These are phyloP conservation scores for Ceratocystis colombiana DNA, from an alignment of 2,329 filamentous ascomycete species.

Conservation along the genomic window DNA sequence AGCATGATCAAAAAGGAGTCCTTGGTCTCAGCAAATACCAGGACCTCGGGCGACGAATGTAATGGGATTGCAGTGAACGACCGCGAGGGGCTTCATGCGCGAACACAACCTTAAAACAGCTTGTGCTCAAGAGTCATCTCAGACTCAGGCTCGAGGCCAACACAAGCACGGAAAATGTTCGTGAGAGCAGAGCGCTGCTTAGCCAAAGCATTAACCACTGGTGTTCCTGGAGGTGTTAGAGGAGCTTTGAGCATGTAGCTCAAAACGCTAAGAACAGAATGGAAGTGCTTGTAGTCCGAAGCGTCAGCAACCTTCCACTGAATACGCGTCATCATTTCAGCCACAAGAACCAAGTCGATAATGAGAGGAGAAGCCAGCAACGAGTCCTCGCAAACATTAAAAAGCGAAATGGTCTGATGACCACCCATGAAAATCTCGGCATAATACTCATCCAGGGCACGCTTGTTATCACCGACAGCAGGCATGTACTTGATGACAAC, in stretches of 20 bases:
- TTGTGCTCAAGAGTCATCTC: constrained; percentile 99
- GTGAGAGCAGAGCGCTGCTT: constrained; percentile 92
- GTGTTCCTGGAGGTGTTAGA: constrained; percentile 84
- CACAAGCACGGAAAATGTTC: constrained; percentile 97
- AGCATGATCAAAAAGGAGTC: constrained; percentile 15
- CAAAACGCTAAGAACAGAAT: constrained; percentile 90
- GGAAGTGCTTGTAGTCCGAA: constrained; percentile 78
- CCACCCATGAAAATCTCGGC: constrained; percentile 98
- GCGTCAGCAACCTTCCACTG: constrained; percentile 65
- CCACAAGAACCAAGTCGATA: constrained; percentile 85
- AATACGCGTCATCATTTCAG: constrained; percentile 98
- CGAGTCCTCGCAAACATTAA: constrained; percentile 99
- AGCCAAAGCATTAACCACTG: constrained; percentile 86
- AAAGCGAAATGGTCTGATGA: constrained; percentile 94
- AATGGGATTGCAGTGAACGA: neutral
- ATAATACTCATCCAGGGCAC: constrained; percentile 96
- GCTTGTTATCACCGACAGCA: constrained; percentile 96
- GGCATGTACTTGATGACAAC: constrained; percentile 99
- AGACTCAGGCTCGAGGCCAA: constrained; percentile 91
- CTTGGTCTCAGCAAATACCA: neutral
- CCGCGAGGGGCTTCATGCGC: neutral
- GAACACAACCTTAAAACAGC: constrained; percentile 53
- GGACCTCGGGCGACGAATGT: constrained; percentile 11
- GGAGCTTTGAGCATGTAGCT: constrained; percentile 99
- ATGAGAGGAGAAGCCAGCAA: constrained; percentile 91